A percentile compares a stretch with the other conserved stretches of the same genome.
Evolutionary conservation across 305 asterid genomes (phyloP).

Genomic region (Fraxinus nigra): DNA sequence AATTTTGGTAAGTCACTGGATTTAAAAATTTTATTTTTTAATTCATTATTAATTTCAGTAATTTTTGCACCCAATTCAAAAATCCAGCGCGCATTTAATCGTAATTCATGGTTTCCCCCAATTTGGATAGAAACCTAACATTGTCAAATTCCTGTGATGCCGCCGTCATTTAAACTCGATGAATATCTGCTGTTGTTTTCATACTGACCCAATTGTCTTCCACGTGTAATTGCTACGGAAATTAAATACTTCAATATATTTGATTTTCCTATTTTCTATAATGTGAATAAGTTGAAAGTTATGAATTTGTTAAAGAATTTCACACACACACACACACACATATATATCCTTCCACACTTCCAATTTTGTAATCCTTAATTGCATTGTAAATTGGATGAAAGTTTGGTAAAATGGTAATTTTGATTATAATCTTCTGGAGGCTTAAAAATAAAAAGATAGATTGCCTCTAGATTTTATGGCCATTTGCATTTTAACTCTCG

Average conservation of each 20-base stretch:
- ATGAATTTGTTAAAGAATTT: neutral
- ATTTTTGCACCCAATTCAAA: neutral
- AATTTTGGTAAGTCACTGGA: neutral
- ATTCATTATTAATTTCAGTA: neutral
- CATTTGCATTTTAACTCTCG: neutral
- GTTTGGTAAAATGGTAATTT: neutral
- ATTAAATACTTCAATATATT: neutral
- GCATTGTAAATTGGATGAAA: conserved; percentile 5
- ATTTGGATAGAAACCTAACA: neutral
- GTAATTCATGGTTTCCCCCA: neutral
- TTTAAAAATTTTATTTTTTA: neutral
- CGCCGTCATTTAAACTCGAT: neutral
- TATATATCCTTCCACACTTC: neutral
- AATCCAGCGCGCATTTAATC: neutral
- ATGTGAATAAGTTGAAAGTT: conserved; percentile 8
- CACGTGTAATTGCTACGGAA: neutral
- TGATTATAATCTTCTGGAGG: neutral
- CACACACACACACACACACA: too few relatives aligned
- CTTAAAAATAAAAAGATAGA: neutral
- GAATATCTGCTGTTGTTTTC: neutral
- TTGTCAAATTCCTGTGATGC: neutral
- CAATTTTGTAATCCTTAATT: neutral
- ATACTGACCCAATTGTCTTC: neutral
- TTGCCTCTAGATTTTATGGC: neutral
- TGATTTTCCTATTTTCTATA: conserved; percentile 8